phyloP scores from a whole-genome alignment of 371 early-diverging fungal species.

The Rhizopus arrhizus region DNA sequence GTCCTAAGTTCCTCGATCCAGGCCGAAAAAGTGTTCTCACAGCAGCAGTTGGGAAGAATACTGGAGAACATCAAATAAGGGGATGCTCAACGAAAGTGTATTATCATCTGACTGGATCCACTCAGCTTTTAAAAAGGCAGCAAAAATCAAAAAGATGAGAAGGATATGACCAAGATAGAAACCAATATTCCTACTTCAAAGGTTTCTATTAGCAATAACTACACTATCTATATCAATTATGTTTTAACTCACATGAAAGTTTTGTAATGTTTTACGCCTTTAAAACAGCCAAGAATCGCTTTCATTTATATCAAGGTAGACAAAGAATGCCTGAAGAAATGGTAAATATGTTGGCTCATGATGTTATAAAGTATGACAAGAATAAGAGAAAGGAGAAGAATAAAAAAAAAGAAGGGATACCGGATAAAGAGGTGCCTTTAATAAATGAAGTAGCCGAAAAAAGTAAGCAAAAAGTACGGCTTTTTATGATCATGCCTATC shows the following conservation, averaged over 20 bases:
- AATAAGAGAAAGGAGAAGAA: conserved; percentile 1
- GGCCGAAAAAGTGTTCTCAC: conserved; percentile 6
- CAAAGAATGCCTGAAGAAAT: not conserved
- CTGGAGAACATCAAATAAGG: not conserved
- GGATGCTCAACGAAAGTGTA: conserved; percentile 5
- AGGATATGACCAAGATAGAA: not conserved
- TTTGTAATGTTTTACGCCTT: not conserved
- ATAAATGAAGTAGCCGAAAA: not conserved
- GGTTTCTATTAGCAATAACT: too few species aligned
- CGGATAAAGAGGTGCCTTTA: not conserved
- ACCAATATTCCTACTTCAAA: not conserved
- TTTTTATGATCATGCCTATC: too few species aligned
- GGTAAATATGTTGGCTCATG: conserved; percentile 3
- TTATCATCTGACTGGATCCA: conserved; percentile 10
- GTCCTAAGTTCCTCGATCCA: not conserved
- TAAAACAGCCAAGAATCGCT: conserved; percentile 2
- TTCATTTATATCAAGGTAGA: conserved; percentile 6
- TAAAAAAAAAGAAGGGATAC: not conserved
- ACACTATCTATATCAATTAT: not conserved
- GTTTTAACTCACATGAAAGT: not conserved
- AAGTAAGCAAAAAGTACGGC: not conserved
- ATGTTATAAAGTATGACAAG: not conserved
- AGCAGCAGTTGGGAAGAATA: not conserved
- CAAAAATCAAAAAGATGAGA: not conserved
- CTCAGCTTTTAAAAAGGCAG: not conserved